Evolutionary conservation across 176 grass and related monocot genomes (phyloP), one percentile per base, ranked within the genome.

Genomic region (Phoenix dactylifera): DNA sequence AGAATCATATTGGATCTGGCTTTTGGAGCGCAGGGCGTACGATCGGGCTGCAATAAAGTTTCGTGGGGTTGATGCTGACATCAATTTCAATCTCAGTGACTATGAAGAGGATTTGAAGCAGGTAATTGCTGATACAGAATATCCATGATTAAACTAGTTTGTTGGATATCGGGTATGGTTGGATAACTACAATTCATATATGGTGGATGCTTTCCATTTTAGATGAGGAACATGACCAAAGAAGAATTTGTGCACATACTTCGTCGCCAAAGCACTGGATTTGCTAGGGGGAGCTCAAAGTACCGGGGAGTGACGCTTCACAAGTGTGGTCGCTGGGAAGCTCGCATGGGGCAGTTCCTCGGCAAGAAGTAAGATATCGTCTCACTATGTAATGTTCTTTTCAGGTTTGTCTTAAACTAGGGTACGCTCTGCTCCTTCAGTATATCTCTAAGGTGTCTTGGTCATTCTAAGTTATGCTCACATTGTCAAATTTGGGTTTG

Each of bases 291-390:
- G 25, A 65, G 63, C 26, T 65, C 63, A 0, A 65, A 65, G 18
- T 65, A 52, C 26, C 25, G 63, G 26, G 63, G 63, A 52, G 63
- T 65, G 49, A 65, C 63, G 16, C 63, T 65, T 65, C 28, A 68
- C 65, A 68, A 56, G 65, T 56, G 65, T 44, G 15, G 26, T 56
- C 52, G 93, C 23, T 98, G 93, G 93, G 93, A 98, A 69, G 93
- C 87, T 2, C 77, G 93, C 62, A 98, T 98, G 93, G 93, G 93
- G 5, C 93, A 98, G 44, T 83, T 98, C 32, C 93, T 98, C 14
- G 93, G 87, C 55, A 98, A 98, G 75, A 98, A 98, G 93, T 98
- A 92, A 71, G 35, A 44, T 9, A 44, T 44, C 12, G 9, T 44
- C 35, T 44, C 35, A 44, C 7, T 44, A 3, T 44, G 35, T 14